These are phyloP conservation scores for Capsella rubella DNA, from an alignment of 441 rosid genomes.

Conservation along the genomic window DNA sequence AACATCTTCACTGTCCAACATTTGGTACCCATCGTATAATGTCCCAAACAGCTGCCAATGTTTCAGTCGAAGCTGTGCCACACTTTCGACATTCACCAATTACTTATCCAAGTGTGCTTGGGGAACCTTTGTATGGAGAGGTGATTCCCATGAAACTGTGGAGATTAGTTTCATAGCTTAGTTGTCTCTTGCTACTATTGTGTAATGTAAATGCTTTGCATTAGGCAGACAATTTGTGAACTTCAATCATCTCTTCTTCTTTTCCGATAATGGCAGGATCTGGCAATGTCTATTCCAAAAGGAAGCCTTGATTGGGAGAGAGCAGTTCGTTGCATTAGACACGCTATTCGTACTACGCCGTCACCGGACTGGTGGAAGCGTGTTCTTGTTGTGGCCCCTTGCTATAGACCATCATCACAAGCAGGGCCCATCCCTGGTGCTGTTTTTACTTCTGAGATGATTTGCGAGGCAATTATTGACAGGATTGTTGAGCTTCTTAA, in stretches of 20 bases:
- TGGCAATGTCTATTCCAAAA: slow-evolving; percentile 84
- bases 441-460: slow-evolving; percentile 93
- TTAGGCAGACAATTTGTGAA: slow-evolving; percentile 3
- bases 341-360: slow-evolving; percentile 95
- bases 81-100: slow-evolving; percentile 90
- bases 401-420: slow-evolving; percentile 74
- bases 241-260: slow-evolving; percentile 31
- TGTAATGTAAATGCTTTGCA: slow-evolving; percentile 14
- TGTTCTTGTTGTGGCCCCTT: slow-evolving; percentile 91
- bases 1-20: slow-evolving; percentile 96
- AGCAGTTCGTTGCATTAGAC: slow-evolving; percentile 96
- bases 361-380: slow-evolving; percentile 99
- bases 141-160: slow-evolving; percentile 47
- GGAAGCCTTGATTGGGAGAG: slow-evolving; percentile 99
- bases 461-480: slow-evolving; percentile 90
- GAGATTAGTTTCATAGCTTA: slow-evolving; percentile 25
- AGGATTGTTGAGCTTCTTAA: slow-evolving; percentile 93
- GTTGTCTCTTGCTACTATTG: slow-evolving; percentile 23
- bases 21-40: slow-evolving; percentile 92
- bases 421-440: slow-evolving; percentile 88
- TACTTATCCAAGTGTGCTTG: slow-evolving; percentile 97
- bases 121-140: slow-evolving; percentile 99
- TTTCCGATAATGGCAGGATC: slow-evolving; percentile 60
- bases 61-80: slow-evolving; percentile 72
- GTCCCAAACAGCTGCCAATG: slow-evolving; percentile 69